Evolutionary conservation across 495 filamentous ascomycete genomes (phyloP), one percentile per base, ranked within the genome.

Genomic region (Lepraria neglecta): DNA sequence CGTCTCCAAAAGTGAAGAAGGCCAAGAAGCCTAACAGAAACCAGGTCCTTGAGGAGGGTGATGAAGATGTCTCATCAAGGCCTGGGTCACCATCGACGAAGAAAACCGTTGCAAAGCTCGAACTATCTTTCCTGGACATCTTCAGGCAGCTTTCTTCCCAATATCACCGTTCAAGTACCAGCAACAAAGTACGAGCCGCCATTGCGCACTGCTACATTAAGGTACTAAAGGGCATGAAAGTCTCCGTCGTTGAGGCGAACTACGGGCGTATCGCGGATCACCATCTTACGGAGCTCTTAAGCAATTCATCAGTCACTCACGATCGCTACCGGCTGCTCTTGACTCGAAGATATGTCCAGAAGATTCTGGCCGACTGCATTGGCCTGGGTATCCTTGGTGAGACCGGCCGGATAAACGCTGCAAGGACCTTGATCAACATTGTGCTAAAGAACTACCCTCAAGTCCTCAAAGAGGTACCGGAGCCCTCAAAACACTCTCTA

Each of bases 401-500:
- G 69, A 86, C 88, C 28, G 92, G 90, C 6, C 91, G 95, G 64
- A 77, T 89, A 53, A 85, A 84, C 66, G 91, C 90, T 35, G 88
- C 91, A 6, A 90, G 84, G 64, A 84, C 81, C 63, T 75, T 99
- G 52, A 81, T 96, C 67, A 97, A 96, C 69, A 84, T 89, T 62
- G 79, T 95, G 48, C 80, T 97, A 47, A 97, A 95, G 71, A 94
- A 97, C 67, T 97, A 94, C 56, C 95, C 94, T 3, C 90, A 96
- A 69, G 88, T 88, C 14, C 75, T 97, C 53, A 95, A 95, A 71
- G 94, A 99, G 67, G 84, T 87, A 51, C 84, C 90, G 1, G 92
- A 97, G 66, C 94, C 95, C 21, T 85, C 81, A 59, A 99, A 99
- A 68, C 86, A 95, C 67, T 85, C 87, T 2, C 71, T 99, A 44